phyloP scores from a whole-genome alignment of 2,329 filamentous ascomycete species.

The Aspergillus sclerotialis region DNA sequence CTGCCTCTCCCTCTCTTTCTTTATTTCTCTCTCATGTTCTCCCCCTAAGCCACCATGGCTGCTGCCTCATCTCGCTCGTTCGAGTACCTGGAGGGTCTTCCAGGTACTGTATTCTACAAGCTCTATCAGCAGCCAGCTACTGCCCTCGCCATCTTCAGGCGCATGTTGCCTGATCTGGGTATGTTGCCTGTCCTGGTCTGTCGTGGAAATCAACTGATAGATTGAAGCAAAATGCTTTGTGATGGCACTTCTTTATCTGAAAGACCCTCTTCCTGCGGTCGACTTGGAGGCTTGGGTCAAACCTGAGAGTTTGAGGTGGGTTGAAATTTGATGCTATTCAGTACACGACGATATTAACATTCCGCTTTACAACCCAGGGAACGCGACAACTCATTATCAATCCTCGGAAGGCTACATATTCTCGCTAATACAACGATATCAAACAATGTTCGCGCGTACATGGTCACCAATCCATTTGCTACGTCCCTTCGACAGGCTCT shows the following conservation, averaged over 20 bases:
- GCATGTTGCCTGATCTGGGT: conserved; percentile 92
- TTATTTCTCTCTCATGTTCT: conserved; percentile 14
- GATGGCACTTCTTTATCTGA: conserved; percentile 90
- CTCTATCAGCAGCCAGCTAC: conserved; percentile 96
- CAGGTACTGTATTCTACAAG: conserved; percentile 80
- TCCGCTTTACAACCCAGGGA: conserved; percentile 45
- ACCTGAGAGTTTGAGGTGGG: conserved; percentile 53
- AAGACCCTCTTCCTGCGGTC: conserved; percentile 66
- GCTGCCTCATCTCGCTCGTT: conserved; percentile 57
- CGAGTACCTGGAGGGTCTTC: conserved; percentile 89
- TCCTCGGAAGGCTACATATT: conserved; percentile 81
- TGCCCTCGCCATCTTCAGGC: conserved; percentile 88
- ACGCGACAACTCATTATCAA: conserved; percentile 74
- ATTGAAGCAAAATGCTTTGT: conserved; percentile 80
- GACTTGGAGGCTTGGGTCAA: conserved; percentile 85
- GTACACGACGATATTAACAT: background rate
- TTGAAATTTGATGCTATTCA: background rate
- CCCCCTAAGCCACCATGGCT: conserved; percentile 40
- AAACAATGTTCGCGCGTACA: conserved; percentile 62
- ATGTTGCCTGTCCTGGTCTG: conserved; percentile 22
- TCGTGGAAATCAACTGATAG: background rate
- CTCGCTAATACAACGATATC: conserved; percentile 57
- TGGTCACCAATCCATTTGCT: conserved; percentile 74
- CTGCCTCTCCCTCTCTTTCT: conserved; percentile 7
- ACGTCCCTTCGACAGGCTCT: conserved; percentile 77